Base-by-base conservation (phyloP, 345 rosid species). In the Chamaenerion angustifolium region DNA sequence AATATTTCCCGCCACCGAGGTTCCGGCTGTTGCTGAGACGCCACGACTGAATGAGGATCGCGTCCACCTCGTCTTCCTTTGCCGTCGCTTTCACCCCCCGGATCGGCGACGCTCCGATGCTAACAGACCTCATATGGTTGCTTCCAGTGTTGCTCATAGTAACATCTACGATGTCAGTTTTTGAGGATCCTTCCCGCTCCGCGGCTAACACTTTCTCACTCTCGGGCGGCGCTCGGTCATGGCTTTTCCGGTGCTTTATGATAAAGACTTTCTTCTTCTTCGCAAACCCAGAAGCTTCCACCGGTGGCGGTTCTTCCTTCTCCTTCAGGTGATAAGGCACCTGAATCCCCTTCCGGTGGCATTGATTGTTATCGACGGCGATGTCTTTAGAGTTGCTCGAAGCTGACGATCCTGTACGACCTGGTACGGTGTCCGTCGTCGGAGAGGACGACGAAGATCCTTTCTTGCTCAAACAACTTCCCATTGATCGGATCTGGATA, bases 1-100 rank as follows among this genome's bases (percentile, higher is more conserved):
- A 78, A 31, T 81, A 82, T 21, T 75, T 84, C 21, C 74, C 63
- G 9, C 73, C 65, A 0, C 77, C 72, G 13, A 7, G 5, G 37
- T 31, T 31, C 1, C 37, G 37, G 37, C 37, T 31, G 37, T 31
- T 31, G 66, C 80, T 87, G 45, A 92, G 80, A 59, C 89, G 76
- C 15, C 96, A 96, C 40, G 96, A 92, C 14, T 92, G 98, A 17
- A 87, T 83, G 50, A 92, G 71, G 57, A 92, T 87, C 35, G 96
- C 96, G 43, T 92, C 95, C 16, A 92, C 94, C 60, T 86, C 94
- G 56, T 92, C 98, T 19, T 81, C 76, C 2, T 76, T 74, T 58
- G 84, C 72, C 61, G 73, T 75, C 9, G 86, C 62, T 82, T 72
- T 31, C 65, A 52, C 57, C 9, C 42, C 23, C 5, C 10, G 47